These are phyloP conservation scores for Fusarium continuum DNA, from an alignment of 2,329 filamentous ascomycete genomes.

Conservation along the genomic window DNA sequence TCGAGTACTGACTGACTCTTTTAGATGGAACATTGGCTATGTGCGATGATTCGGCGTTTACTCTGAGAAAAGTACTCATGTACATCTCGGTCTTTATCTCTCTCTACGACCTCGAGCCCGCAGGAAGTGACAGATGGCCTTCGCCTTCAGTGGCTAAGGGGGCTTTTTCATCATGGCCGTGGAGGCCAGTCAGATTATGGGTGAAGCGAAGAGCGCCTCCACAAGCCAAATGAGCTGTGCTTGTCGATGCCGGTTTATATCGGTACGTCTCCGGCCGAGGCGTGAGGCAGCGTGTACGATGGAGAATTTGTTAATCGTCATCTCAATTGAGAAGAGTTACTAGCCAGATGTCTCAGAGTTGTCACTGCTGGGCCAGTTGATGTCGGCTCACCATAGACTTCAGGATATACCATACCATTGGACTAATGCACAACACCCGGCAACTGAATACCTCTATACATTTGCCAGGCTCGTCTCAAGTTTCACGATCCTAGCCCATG, in stretches of 20 bases:
- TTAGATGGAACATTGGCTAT: slow-evolving; percentile 47
- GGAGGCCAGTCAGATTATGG: slow-evolving; percentile 46
- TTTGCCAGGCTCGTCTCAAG: background rate
- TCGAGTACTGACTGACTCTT: slow-evolving; percentile 17
- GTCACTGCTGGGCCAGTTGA: background rate
- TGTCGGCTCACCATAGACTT: background rate
- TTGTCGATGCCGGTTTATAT: background rate
- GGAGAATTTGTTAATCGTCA: background rate
- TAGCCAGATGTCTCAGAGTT: background rate
- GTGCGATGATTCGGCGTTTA: slow-evolving; percentile 47
- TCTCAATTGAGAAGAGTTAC: background rate
- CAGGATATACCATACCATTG: too few species aligned
- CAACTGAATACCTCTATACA: too few species aligned
- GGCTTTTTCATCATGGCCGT: slow-evolving; percentile 42
- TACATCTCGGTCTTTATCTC: slow-evolving; percentile 49
- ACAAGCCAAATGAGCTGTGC: slow-evolving; percentile 2
- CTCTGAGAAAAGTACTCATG: slow-evolving; percentile 48
- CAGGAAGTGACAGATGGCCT: slow-evolving; percentile 42
- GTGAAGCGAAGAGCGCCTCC: slow-evolving; percentile 42
- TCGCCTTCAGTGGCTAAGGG: slow-evolving; percentile 39
- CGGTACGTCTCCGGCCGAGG: background rate
- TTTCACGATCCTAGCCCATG: slow-evolving; percentile 11
- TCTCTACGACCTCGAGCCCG: slow-evolving; percentile 50
- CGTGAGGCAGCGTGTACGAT: background rate
- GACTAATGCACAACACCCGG: too few species aligned